phyloP scores from a whole-genome alignment of 2,329 filamentous ascomycete genomes.

The Arthrobotrys megalospora region DNA sequence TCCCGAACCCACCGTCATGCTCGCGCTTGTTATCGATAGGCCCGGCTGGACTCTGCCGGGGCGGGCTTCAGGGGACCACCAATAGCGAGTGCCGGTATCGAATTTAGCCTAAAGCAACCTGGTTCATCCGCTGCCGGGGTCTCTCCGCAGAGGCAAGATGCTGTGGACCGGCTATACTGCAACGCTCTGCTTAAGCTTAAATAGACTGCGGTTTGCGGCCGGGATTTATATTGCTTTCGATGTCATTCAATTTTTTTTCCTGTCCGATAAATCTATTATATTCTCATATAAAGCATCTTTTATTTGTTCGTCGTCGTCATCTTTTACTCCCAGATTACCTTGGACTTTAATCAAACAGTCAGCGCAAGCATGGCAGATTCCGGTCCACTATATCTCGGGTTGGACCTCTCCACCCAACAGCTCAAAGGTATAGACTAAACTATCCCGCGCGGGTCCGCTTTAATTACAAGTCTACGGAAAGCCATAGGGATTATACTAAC shows the following conservation, averaged over 20 bases:
- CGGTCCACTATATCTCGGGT: slow-evolving; percentile 83
- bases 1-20: not conserved
- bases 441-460: not conserved
- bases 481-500: slow-evolving; percentile 31
- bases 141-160: not conserved
- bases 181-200: slow-evolving; percentile 45
- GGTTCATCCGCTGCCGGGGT: slow-evolving; percentile 14
- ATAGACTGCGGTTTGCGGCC: slow-evolving; percentile 44
- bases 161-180: slow-evolving; percentile 34
- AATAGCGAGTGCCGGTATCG: slow-evolving; percentile 29
- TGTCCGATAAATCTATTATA: not conserved
- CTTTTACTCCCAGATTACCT: not conserved
- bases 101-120: slow-evolving; percentile 56
- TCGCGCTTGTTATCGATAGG: not conserved
- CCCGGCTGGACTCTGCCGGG: slow-evolving; percentile 26
- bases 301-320: not conserved
- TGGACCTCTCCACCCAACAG: slow-evolving; percentile 97
- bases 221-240: slow-evolving; percentile 35
- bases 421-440: slow-evolving; percentile 78
- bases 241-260: not conserved
- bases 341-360: not conserved
- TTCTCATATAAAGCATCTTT: not conserved
- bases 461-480: not conserved
- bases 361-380: slow-evolving; percentile 66
- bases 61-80: slow-evolving; percentile 21